Conservation (phyloP, 2,329 filamentous ascomycete genomes). For the Botryotinia globosa region DNA sequence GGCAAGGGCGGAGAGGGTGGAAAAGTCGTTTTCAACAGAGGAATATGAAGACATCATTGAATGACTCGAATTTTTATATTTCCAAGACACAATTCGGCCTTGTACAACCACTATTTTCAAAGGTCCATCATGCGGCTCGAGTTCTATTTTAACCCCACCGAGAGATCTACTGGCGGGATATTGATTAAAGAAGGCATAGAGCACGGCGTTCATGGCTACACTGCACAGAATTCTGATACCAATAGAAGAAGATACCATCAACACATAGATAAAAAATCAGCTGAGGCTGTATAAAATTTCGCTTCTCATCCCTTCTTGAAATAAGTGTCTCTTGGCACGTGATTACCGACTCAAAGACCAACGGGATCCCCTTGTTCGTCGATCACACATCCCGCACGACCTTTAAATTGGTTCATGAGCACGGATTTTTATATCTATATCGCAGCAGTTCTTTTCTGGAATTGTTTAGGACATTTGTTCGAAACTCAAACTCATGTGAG, state of each 20-base stretch:
- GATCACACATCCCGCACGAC: background rate
- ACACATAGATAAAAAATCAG: background rate
- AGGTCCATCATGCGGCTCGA: conserved; percentile 9
- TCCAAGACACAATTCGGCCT: conserved; percentile 5
- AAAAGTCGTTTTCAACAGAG: conserved; percentile 93
- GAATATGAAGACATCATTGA: conserved; percentile 56
- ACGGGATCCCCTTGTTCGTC: background rate
- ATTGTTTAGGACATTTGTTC: background rate
- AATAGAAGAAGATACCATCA: background rate
- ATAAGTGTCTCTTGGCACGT: background rate
- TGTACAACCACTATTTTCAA: background rate
- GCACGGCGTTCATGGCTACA: background rate
- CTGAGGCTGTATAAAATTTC: background rate
- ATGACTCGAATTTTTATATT: background rate
- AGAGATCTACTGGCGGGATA: background rate
- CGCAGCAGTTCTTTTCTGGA: background rate
- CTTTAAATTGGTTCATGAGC: background rate
- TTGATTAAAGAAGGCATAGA: background rate
- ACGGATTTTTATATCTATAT: conserved; percentile 5
- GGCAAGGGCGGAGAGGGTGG: conserved; percentile 74
- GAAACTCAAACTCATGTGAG: background rate
- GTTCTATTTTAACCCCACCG: conserved; percentile 3
- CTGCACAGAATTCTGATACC: background rate
- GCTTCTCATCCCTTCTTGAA: background rate
- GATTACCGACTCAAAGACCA: background rate